Evolutionary conservation across 306 rosid species (phyloP).

Genomic region (Hylodesmum podocarpum): DNA sequence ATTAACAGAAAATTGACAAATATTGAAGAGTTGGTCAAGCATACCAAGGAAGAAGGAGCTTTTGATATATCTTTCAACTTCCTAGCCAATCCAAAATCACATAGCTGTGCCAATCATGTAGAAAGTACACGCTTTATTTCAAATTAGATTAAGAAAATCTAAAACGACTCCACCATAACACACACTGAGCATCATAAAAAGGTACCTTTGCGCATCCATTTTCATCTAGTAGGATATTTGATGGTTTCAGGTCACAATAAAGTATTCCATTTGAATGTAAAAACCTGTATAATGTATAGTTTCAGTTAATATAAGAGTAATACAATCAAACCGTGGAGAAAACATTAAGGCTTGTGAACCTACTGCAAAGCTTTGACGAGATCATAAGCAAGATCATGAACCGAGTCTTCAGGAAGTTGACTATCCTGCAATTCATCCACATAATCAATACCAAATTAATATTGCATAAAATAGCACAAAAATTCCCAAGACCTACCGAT

Average conservation of each 20-base stretch:
- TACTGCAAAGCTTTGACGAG: slow-evolving; percentile 82
- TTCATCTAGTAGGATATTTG: slow-evolving; percentile 88
- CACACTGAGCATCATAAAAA: background rate
- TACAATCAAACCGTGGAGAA: background rate
- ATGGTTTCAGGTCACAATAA: slow-evolving; percentile 94
- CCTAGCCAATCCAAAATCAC: slow-evolving; percentile 97
- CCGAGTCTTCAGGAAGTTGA: slow-evolving; percentile 88
- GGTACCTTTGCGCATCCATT: slow-evolving; percentile 86
- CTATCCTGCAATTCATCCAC: slow-evolving; percentile 67
- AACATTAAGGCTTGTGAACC: slow-evolving; percentile 22
- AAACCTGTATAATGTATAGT: slow-evolving; percentile 51
- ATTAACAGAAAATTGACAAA: slow-evolving; percentile 32
- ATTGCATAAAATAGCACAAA: background rate
- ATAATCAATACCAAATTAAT: slow-evolving; percentile 21
- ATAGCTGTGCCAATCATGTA: slow-evolving; percentile 63
- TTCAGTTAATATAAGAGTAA: slow-evolving; percentile 31
- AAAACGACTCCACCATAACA: background rate
- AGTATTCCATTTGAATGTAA: slow-evolving; percentile 90
- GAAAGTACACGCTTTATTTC: background rate
- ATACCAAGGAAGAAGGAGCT: slow-evolving; percentile 73
- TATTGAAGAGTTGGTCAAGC: slow-evolving; percentile 27
- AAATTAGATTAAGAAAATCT: background rate
- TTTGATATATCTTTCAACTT: slow-evolving; percentile 81
- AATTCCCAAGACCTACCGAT: background rate
- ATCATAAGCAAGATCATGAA: slow-evolving; percentile 71